Base-by-base conservation (phyloP, 768 basidiomycete genomes). In the Termitomyces sp. region DNA sequence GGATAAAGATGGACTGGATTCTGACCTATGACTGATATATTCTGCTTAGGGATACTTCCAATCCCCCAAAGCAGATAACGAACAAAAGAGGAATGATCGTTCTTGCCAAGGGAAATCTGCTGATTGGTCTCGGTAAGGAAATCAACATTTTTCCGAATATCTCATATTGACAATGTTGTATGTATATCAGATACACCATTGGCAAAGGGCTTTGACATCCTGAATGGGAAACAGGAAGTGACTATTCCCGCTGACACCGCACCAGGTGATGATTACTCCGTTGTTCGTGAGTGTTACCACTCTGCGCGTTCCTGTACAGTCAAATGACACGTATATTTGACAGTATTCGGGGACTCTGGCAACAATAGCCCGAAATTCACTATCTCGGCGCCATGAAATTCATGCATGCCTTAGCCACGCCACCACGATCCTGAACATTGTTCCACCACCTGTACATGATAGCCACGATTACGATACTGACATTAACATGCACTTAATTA, bases 41-140 rank as follows among this genome's bases (percentile, higher is more conserved):
- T 24, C 46, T 26, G 46, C 39, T 41, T 59, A 77, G 77, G 77
- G 68, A 81, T 58, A 71, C 66, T 7, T 71, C 77, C 20, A 61
- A 66, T 53, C 56, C 72, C 29, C 82, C 82, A 0, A 55, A 58
- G 4, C 65, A 82, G 56, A 78, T 84, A 60, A 83, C 82, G 22
- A 83, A 83, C 64, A 63, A 65, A 41, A 32, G 57, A 3, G 82
- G 82, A 32, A 27, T 48, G 55, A 72, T 84, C 53, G 68, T 72
- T 49, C 72, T 84, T 36, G 74, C 80, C 49, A 68, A 71, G 32
- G 69, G 65, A 5, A 58, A 55, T 48, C n/a, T 53, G 18, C 46
- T 64, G 7, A 73, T 74, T 4, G 69, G 69, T 20, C 68, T 72
- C 46, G 32, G 73, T 74, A 49, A 60, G 69, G 32, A 46, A 41